phyloP scores from a whole-genome alignment of 2,329 filamentous ascomycete genomes.

The Chaetothyriales sp. region DNA sequence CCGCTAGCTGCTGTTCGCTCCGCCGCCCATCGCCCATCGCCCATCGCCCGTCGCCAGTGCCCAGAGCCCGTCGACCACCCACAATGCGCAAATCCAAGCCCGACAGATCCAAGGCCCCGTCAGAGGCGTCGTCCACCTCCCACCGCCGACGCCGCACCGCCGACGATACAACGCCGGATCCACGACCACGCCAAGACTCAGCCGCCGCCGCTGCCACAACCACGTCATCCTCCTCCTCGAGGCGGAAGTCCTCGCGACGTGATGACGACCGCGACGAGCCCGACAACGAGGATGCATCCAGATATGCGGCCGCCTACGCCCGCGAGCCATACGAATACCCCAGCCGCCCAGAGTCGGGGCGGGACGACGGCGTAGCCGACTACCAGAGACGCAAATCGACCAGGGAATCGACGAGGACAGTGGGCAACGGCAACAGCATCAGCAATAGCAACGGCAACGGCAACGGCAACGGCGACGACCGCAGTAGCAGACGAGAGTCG shows the following conservation, averaged over 20 bases:
- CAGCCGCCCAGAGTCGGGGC: conserved; percentile 2
- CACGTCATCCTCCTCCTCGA: conserved; percentile 9
- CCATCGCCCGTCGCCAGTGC: no score
- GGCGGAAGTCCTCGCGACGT: conserved; percentile 8
- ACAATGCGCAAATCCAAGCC: conserved; percentile 16
- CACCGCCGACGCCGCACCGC: conserved; percentile 8
- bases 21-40: no score
- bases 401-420: conserved; percentile 16
- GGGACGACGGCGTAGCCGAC: conserved; percentile 1
- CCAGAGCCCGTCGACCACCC: background rate
- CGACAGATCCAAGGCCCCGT: conserved; percentile 11
- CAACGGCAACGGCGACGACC: conserved; percentile 15
- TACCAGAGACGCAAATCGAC: conserved; percentile 3
- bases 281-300: conserved; percentile 2
- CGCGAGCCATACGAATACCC: conserved; percentile 13
- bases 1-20: background rate
- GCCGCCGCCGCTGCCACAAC: conserved; percentile 9
- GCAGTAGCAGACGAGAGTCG: conserved; percentile 5
- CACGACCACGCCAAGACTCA: conserved; percentile 4
- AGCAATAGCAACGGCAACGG: conserved; percentile 18
- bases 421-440: conserved; percentile 17
- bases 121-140: conserved; percentile 10
- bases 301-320: conserved; percentile 3
- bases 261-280: conserved; percentile 4
- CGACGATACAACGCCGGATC: conserved; percentile 4